Percentiles rank a stretch among this genome's conserved stretches.
These are phyloP conservation scores for Bruguiera gymnorhiza DNA, from an alignment of 345 rosid genomes.

Conservation along the genomic window DNA sequence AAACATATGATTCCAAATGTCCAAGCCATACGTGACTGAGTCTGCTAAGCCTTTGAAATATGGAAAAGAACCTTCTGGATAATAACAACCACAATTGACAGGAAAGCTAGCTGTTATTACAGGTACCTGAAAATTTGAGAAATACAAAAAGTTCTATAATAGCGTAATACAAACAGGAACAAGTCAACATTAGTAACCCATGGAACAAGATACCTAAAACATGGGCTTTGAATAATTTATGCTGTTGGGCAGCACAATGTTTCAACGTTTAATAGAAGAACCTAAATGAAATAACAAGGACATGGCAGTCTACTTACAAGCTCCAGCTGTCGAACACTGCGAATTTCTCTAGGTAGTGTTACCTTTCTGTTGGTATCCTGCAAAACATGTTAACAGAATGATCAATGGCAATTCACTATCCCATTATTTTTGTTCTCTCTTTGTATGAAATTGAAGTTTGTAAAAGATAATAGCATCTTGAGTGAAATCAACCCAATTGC, in stretches of 20 bases:
- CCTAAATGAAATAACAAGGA: slow-evolving; percentile 4
- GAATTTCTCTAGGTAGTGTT: slow-evolving; percentile 80
- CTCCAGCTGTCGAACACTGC: slow-evolving; percentile 72
- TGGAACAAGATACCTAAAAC: slow-evolving; percentile 4
- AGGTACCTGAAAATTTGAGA: slow-evolving; percentile 62
- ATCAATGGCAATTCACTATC: not conserved
- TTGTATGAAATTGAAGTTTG: not conserved
- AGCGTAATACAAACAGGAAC: slow-evolving; percentile 7
- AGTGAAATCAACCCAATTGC: not conserved
- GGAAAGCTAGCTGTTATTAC: slow-evolving; percentile 84
- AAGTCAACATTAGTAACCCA: not conserved
- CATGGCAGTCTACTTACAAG: slow-evolving; percentile 53
- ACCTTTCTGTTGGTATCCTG: slow-evolving; percentile 75
- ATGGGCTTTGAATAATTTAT: not conserved
- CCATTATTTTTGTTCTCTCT: not conserved
- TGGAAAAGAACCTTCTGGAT: slow-evolving; percentile 82
- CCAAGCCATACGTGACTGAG: slow-evolving; percentile 52
- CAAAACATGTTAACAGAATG: slow-evolving; percentile 14
- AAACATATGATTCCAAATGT: slow-evolving; percentile 17
- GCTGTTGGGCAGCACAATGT: not conserved
- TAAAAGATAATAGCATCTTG: not conserved
- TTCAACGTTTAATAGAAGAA: not conserved
- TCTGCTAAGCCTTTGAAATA: slow-evolving; percentile 78
- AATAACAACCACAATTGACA: slow-evolving; percentile 72
- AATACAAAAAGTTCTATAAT: slow-evolving; percentile 19